These are phyloP conservation scores for Spathaspora sp. DNA, from an alignment of 805 yeast species.

Conservation along the genomic window DNA sequence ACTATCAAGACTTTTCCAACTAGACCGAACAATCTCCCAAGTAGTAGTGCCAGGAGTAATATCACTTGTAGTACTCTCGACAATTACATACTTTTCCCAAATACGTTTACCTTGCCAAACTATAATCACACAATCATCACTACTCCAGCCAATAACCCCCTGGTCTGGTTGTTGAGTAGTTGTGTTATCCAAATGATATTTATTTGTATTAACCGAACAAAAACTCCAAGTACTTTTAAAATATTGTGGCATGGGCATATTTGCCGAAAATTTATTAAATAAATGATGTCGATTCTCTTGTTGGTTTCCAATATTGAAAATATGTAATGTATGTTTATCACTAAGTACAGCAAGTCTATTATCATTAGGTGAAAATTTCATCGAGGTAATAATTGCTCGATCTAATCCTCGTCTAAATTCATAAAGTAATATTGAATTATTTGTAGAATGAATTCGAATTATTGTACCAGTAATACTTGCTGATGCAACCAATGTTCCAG, in stretches of 20 bases:
- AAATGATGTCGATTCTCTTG: slow-evolving; percentile 56
- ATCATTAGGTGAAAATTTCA: slow-evolving; percentile 80
- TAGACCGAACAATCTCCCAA: slow-evolving; percentile 21
- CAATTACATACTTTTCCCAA: slow-evolving; percentile 83
- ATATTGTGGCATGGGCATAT: slow-evolving; percentile 62
- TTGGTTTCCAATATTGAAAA: slow-evolving; percentile 53
- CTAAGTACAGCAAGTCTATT: slow-evolving; percentile 77
- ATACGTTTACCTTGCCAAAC: slow-evolving; percentile 71
- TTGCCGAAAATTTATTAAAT: slow-evolving; percentile 54
- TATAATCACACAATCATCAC: slow-evolving; percentile 67
- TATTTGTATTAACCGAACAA: slow-evolving; percentile 61
- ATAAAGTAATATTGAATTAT: slow-evolving; percentile 63
- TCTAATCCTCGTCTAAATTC: slow-evolving; percentile 92
- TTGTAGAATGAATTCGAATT: slow-evolving; percentile 67
- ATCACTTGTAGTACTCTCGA: not conserved
- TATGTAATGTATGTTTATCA: slow-evolving; percentile 86
- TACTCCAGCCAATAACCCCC: slow-evolving; percentile 64
- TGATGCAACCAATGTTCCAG: slow-evolving; percentile 70
- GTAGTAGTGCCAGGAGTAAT: not conserved
- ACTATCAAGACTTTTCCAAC: slow-evolving; percentile 24
- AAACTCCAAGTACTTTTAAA: slow-evolving; percentile 87
- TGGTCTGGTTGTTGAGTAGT: slow-evolving; percentile 14
- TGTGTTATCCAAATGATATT: slow-evolving; percentile 26
- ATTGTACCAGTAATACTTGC: slow-evolving; percentile 84
- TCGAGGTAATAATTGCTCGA: slow-evolving; percentile 73